Base-by-base conservation (phyloP, 345 rosid species). In the Melastoma malabathricum region DNA sequence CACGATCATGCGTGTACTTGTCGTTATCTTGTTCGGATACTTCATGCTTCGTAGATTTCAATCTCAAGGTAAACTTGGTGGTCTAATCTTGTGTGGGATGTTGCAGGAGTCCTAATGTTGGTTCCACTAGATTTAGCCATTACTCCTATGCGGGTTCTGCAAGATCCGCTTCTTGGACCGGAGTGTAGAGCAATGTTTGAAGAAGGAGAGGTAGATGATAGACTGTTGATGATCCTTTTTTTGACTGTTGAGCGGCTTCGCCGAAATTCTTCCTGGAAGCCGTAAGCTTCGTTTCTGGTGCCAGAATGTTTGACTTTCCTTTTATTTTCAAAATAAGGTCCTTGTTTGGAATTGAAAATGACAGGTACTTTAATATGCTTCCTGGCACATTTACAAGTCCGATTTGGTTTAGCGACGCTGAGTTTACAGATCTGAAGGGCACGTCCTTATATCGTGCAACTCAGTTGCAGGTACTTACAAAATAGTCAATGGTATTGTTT, bases 61-160 rank as follows among this genome's bases (percentile, higher is more conserved):
- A 5, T 22, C 38, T 31, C 38, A 31, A 31, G 2, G 38, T 31
- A 5, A 7, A 1, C 9, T 31, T 31, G 38, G 38, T 5, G 38
- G 38, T 31, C 3, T 31, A 51, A 51, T 51, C 15, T 51, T 27
- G 18, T 39, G 44, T 45, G 47, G 14, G 18, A 53, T 52, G 56
- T 62, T 43, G 60, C 85, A 86, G 97, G 86, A 46, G 80, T 83
- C 47, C 65, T 83, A 47, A 59, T 89, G 15, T 82, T 81, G 59
- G 90, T 81, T 76, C 94, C 96, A 4, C 78, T 86, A 46, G 73
- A 78, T 68, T 70, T 89, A 61, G 89, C 92, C 16, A 86, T 89
- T 59, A 86, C 98, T 44, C 98, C 98, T 3, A 90, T 90, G 98
- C 82, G 94, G 51, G 98, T 86, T 43, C 71, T 90, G 68, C 89